Base-by-base conservation (phyloP, 1,284 basidiomycete genomes). In the Meira nashicola region DNA sequence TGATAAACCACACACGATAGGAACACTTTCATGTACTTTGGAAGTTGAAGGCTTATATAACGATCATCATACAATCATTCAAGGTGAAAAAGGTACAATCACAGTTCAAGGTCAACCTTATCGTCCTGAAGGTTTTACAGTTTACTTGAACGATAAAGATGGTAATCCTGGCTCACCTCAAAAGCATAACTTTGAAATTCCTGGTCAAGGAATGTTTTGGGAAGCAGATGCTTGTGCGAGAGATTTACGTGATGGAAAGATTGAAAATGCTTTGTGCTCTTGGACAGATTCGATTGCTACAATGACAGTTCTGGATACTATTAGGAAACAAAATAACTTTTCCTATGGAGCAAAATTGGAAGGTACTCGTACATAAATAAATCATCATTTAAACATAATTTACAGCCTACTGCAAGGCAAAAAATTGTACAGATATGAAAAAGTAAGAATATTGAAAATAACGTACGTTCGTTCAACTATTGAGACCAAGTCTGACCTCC, bases 171-270 rank as follows among this genome's bases (percentile, higher is more conserved):
- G 57, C 2, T 59, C 67, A 61, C 62, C 41, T 21, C 47, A 28
- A 25, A 74, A 63, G 37, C 82, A 86, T 67, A 84, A 87, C 64
- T 83, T 83, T 69, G 80, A 82, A 23, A 81, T 82, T 74, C 82
- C 81, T 0, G 84, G 85, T 21, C 82, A 82, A 25, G 69, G 71
- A 58, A 71, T 73, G 67, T 67, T 68, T 40, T 73, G 64, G 67
- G 72, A 74, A 51, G 88, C 89, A 8, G 89, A 90, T 66, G 90
- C 92, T 64, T 89, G 91, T 15, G 90, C 89, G 14, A 79, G 89
- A 52, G 89, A 87, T 71, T 80, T 92, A 19, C 79, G 86, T 50
- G 87, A 87, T 59, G 88, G 87, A 7, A 88, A 87, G 80, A 79
- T 80, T n/a, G 85, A 91, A 79, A 89, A 88, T 68, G 82, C 82